Percentiles rank a stretch among this genome's conserved stretches.
phyloP scores from a whole-genome alignment of 306 rosid species.

The Vicia faba region DNA sequence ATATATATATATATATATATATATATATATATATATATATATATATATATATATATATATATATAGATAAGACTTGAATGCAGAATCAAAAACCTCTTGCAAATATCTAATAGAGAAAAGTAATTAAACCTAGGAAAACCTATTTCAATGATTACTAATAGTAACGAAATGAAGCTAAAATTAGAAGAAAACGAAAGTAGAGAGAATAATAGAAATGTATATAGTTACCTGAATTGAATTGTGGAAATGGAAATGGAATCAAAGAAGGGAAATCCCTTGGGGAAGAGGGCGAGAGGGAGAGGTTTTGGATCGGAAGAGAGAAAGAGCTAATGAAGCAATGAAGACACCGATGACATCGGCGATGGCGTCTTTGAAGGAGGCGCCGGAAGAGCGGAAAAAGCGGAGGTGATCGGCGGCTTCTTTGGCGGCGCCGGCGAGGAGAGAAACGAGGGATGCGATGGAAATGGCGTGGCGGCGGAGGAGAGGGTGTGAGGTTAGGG shows the following conservation, averaged over 20 bases:
- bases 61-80: background rate
- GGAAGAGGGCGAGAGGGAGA: slow-evolving; percentile 23
- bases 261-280: slow-evolving; percentile 52
- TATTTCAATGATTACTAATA: too few species aligned
- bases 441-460: slow-evolving; percentile 47
- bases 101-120: background rate
- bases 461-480: slow-evolving; percentile 64
- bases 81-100: background rate
- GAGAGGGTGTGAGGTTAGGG: slow-evolving; percentile 45
- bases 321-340: slow-evolving; percentile 51
- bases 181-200: background rate
- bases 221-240: background rate
- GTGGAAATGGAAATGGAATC: slow-evolving; percentile 21
- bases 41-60: too few species aligned
- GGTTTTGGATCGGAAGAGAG: slow-evolving; percentile 25
- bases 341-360: slow-evolving; percentile 69
- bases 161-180: too few species aligned
- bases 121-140: too few species aligned
- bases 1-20: too few species aligned
- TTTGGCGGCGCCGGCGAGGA: slow-evolving; percentile 75
- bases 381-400: slow-evolving; percentile 70
- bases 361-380: slow-evolving; percentile 66
- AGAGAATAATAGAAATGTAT: background rate
- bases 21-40: too few species aligned
- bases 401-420: slow-evolving; percentile 82